These are phyloP conservation scores for Boletus huronensis DNA, from an alignment of 768 basidiomycete genomes.

Conservation along the genomic window DNA sequence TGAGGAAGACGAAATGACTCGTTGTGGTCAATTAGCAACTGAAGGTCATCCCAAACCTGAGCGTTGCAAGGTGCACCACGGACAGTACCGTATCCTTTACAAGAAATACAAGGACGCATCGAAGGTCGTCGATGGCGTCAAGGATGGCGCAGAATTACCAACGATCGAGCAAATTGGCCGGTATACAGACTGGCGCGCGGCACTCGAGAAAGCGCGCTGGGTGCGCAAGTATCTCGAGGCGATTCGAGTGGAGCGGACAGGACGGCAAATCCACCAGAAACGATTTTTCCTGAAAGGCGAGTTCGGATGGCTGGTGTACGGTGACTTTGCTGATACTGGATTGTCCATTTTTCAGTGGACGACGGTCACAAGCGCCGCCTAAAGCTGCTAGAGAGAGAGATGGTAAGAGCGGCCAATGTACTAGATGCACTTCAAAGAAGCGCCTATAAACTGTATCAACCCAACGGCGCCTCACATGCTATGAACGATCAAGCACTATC, in stretches of 20 bases:
- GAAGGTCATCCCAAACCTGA: constrained; percentile 15
- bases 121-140: constrained; percentile 21
- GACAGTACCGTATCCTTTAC: constrained; percentile 24
- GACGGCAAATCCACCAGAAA: constrained; percentile 30
- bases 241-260: constrained; percentile 30
- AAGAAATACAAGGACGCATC: constrained; percentile 29
- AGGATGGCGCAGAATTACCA: constrained; percentile 14
- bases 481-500: background rate
- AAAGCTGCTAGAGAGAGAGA: constrained; percentile 27
- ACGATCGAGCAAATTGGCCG: constrained; percentile 11
- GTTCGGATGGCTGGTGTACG: background rate
- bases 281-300: constrained; percentile 34
- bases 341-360: constrained; percentile 21
- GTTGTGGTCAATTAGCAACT: constrained; percentile 18
- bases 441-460: constrained; percentile 16
- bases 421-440: constrained; percentile 17
- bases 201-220: constrained; percentile 21
- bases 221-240: constrained; percentile 31
- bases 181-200: constrained; percentile 9
- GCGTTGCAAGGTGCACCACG: constrained; percentile 26
- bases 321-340: background rate
- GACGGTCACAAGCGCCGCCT: constrained; percentile 30
- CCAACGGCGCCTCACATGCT: constrained; percentile 1
- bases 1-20: constrained; percentile 27
- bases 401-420: constrained; percentile 24